These are phyloP conservation scores for Phialemonium atrogriseum DNA, from an alignment of 2,329 filamentous ascomycete species.

Conservation along the genomic window DNA sequence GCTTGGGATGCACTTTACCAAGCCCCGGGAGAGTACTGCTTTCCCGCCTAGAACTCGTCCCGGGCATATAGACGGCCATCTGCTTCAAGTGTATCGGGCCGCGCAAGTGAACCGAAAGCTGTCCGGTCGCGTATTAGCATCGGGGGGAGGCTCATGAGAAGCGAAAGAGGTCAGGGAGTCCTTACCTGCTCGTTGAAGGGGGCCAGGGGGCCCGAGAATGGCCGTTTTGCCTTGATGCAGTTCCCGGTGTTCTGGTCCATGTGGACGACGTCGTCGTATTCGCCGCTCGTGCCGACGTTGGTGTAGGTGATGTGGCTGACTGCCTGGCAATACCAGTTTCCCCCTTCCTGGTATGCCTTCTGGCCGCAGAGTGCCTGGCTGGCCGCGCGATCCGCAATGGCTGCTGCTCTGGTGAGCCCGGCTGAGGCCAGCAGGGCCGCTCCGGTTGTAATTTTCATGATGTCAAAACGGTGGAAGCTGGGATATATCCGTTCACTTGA, in stretches of 20 bases:
- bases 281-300: conserved; percentile 50
- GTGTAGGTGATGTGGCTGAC: conserved; percentile 61
- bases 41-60: conserved; percentile 27
- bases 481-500: too few species aligned
- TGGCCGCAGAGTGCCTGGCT: conserved; percentile 25
- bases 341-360: conserved; percentile 26
- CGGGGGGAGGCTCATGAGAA: background rate
- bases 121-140: background rate
- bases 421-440: conserved; percentile 2
- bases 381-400: background rate
- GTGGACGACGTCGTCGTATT: conserved; percentile 54
- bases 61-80: conserved; percentile 60
- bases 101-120: conserved; percentile 67
- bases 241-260: conserved; percentile 45
- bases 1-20: background rate
- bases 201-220: conserved; percentile 53
- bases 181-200: conserved; percentile 65
- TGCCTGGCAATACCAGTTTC: conserved; percentile 59
- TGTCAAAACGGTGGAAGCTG: background rate
- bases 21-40: too few species aligned
- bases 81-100: conserved; percentile 61
- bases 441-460: conserved; percentile 1
- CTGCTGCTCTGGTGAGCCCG: conserved; percentile 1
- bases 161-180: conserved; percentile 7
- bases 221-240: conserved; percentile 43